phyloP scores from a whole-genome alignment of 2,329 filamentous ascomycete species.

The Alternaria viburni region DNA sequence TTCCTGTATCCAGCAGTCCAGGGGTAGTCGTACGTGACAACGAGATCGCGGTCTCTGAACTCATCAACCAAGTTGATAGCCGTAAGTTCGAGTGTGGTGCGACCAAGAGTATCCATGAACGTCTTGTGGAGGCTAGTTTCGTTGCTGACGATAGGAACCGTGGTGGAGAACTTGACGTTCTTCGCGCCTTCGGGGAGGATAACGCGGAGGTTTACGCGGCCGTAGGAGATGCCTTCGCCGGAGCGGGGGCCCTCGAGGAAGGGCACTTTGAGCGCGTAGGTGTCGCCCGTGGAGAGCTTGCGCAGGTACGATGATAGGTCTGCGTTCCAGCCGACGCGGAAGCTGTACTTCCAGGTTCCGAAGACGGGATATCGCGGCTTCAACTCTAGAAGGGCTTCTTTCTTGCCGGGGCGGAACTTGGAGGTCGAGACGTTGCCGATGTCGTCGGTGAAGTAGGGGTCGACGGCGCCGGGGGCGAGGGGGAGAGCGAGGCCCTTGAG shows the following conservation, averaged over 20 bases:
- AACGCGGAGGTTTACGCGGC: conserved; percentile 77
- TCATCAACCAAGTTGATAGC: conserved; percentile 91
- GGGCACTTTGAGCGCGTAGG: conserved; percentile 87
- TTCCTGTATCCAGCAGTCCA: conserved; percentile 78
- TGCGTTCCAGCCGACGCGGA: conserved; percentile 94
- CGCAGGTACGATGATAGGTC: conserved; percentile 79
- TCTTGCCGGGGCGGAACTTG: conserved; percentile 76
- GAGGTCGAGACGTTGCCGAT: conserved; percentile 98
- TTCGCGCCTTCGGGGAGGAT: conserved; percentile 90
- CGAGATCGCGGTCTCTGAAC: conserved; percentile 78
- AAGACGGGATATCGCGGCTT: conserved; percentile 97
- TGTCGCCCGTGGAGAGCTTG: conserved; percentile 64
- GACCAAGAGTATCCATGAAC: conserved; percentile 91
- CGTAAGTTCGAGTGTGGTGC: conserved; percentile 79
- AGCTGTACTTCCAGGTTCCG: conserved; percentile 97
- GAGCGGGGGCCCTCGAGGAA: conserved; percentile 93
- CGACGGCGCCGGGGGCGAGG: conserved; percentile 77
- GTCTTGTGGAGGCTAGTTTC: conserved; percentile 75
- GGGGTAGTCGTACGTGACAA: conserved; percentile 89
- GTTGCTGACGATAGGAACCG: conserved; percentile 71
- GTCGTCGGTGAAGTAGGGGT: conserved; percentile 93
- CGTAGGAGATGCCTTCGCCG: conserved; percentile 84
- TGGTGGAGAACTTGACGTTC: conserved; percentile 79
- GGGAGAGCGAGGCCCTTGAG: conserved; percentile 83
- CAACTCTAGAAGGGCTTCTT: conserved; percentile 83